Evolutionary conservation across 306 rosid species (phyloP).

Genomic region (Trifolium pratense): DNA sequence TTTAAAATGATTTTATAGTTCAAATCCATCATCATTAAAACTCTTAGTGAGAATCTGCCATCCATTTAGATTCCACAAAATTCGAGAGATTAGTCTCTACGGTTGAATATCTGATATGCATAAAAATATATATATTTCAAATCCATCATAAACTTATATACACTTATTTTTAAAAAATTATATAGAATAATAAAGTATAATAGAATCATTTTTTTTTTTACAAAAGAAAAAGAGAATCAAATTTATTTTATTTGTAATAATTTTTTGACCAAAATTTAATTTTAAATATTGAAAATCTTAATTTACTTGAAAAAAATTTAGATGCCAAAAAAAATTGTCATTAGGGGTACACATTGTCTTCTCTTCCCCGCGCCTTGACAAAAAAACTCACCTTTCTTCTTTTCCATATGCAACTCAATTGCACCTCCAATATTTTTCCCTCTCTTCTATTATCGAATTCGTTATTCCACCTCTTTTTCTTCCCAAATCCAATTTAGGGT

Average conservation of each 20-base stretch:
- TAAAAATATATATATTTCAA: neutral
- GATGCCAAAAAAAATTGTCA: neutral
- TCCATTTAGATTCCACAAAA: no score
- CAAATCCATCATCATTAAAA: no score
- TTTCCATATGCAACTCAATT: neutral
- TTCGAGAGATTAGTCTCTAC: no score
- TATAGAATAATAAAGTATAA: no score
- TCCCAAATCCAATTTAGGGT: conserved; percentile 36
- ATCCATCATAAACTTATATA: neutral
- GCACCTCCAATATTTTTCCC: neutral
- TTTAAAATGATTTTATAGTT: neutral
- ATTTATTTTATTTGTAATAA: no score
- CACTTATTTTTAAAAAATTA: neutral
- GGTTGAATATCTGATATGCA: no score
- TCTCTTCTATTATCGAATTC: conserved; percentile 1
- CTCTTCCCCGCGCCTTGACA: neutral
- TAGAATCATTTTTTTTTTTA: no score
- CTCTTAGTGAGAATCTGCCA: no score
- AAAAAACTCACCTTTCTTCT: neutral
- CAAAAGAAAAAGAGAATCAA: no score
- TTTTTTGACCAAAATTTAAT: neutral
- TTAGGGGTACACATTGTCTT: neutral
- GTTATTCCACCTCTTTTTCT: conserved; percentile 22
- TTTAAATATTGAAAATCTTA: neutral
- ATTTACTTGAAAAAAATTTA: neutral